Percentiles rank a stretch among this genome's conserved stretches.
These are phyloP conservation scores for Chlorella sp. DNA, from an alignment of 139 green algal genomes.

Conservation along the genomic window DNA sequence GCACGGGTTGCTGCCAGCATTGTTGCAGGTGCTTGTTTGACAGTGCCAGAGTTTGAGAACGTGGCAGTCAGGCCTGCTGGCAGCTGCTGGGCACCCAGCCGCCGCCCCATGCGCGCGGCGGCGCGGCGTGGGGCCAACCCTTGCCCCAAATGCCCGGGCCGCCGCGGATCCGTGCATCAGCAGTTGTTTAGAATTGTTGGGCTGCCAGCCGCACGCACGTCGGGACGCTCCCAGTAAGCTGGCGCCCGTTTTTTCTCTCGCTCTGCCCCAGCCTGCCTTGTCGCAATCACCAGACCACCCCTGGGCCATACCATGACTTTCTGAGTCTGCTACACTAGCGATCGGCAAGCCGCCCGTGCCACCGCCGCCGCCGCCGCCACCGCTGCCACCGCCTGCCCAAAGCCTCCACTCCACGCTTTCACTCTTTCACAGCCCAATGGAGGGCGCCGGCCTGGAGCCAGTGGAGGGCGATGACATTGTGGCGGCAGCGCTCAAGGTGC, in stretches of 20 bases:
- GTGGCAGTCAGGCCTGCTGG: background rate
- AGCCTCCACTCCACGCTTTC: too few relatives aligned
- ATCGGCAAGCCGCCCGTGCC: background rate
- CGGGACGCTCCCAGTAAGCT: too few relatives aligned
- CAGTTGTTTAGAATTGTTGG: background rate
- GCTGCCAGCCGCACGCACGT: too few relatives aligned
- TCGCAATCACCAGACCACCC: too few relatives aligned
- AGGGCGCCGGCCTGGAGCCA: background rate
- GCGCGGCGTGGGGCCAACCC: background rate
- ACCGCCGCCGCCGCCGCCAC: background rate
- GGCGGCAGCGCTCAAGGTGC: background rate
- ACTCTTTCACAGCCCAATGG: too few relatives aligned
- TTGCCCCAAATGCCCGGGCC: too few relatives aligned
- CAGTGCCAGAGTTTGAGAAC: background rate
- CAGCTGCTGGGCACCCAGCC: background rate
- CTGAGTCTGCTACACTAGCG: too few relatives aligned
- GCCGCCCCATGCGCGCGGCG: background rate
- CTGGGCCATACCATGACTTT: background rate
- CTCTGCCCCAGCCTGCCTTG: too few relatives aligned
- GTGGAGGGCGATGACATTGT: slow-evolving; percentile 22
- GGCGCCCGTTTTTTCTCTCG: too few relatives aligned
- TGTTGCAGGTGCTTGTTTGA: background rate
- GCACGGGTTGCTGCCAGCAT: slow-evolving; percentile 12
- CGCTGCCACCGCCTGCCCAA: background rate
- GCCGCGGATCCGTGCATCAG: background rate